These are phyloP conservation scores for Quercus aquifolioides DNA, from an alignment of 306 rosid species.

Conservation along the genomic window DNA sequence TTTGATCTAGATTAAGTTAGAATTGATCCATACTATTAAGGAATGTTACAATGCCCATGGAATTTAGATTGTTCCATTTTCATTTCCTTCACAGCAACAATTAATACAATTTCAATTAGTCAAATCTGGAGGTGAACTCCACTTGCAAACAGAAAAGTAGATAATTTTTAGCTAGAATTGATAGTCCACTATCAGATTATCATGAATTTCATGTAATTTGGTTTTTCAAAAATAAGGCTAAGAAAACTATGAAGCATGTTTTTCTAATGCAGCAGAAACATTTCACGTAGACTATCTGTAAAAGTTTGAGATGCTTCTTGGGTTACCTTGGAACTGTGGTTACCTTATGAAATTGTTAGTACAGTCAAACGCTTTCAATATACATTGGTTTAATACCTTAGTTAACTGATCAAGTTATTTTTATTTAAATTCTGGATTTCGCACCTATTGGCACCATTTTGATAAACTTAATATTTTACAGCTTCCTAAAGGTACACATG, in stretches of 20 bases:
- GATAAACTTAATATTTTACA: slow-evolving; percentile 27
- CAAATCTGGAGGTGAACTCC: too few relatives aligned
- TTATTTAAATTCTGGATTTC: background rate
- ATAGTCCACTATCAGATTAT: too few relatives aligned
- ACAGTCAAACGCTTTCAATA: too few relatives aligned
- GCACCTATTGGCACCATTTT: background rate
- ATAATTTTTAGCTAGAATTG: too few relatives aligned
- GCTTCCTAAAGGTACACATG: slow-evolving; percentile 94
- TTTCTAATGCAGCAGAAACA: background rate
- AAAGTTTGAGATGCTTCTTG: too few relatives aligned
- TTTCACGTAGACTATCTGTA: background rate
- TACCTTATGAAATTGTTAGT: too few relatives aligned
- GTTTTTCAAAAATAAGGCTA: too few relatives aligned
- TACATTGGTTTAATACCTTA: too few relatives aligned
- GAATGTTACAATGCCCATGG: background rate
- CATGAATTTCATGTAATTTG: too few relatives aligned
- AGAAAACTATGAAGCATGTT: background rate
- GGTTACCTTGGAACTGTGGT: too few relatives aligned
- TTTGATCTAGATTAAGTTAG: background rate
- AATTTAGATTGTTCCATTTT: background rate
- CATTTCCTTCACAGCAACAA: background rate
- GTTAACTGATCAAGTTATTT: background rate
- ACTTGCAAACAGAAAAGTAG: too few relatives aligned
- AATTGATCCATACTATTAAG: background rate
- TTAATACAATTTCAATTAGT: too few relatives aligned